Evolutionary conservation across 441 rosid genomes (phyloP), one percentile per base, ranked within the genome.

Genomic region (Euphorbia schlechtendalii): DNA sequence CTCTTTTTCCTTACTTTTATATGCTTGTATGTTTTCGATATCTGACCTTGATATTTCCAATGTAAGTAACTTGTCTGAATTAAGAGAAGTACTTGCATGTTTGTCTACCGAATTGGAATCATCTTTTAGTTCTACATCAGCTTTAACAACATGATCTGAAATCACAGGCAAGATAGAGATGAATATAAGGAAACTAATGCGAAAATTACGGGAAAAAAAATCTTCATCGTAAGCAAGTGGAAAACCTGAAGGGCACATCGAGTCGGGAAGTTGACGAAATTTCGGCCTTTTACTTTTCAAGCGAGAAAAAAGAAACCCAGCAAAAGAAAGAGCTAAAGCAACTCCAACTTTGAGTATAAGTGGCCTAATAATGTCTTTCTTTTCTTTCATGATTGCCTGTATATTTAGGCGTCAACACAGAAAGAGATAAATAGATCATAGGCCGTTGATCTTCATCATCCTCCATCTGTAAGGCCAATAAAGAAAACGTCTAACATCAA

Each of bases 241-340:
- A 72, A 56, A 68, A 87, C 93, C 92, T 64, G 85, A 73, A 57
- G 79, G 61, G 54, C 18, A 7, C 4, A 77, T 32, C 3, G 34
- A 32, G 34, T 32, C 34, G 6, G 34, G 34, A 32, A 32, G 34
- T 32, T 32, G 74, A 15, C 76, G 46, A 17, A 84, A 80, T 55
- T 73, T 78, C 40, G 41, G 54, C 64, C 74, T 77, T 24, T 74
- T 74, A 46, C 56, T 66, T 69, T 75, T 82, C 56, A 80, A 60
- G 38, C 90, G 86, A 61, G 88, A 78, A 76, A 65, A 81, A 68
- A 90, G 65, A 66, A 90, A 76, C 30, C 90, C 95, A 22, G 91
- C 95, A 27, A 85, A 69, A 59, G 96, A 88, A 48, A 93, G 70
- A 28, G 86, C 82, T 3, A 93, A 41, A 49, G 84, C 98, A 43